These are phyloP conservation scores for Alternaria metachromatica DNA, from an alignment of 2,329 filamentous ascomycete genomes.

Conservation along the genomic window DNA sequence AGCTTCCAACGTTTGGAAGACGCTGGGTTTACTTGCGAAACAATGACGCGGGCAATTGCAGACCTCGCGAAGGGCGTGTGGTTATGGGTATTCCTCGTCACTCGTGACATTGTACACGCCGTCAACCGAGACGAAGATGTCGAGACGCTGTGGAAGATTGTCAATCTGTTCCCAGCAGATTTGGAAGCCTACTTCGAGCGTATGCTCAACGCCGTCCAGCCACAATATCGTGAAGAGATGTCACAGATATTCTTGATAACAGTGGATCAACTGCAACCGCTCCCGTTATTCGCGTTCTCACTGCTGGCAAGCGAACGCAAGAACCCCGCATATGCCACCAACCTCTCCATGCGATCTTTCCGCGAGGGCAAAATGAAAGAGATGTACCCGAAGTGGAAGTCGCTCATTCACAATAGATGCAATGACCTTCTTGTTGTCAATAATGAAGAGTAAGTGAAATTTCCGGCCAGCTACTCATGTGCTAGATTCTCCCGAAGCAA, in stretches of 20 bases:
- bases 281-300: constrained; percentile 14
- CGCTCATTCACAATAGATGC: constrained; percentile 21
- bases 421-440: constrained; percentile 25
- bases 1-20: neutral
- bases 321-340: constrained; percentile 1
- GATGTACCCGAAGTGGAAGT: constrained; percentile 2
- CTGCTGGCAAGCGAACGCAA: constrained; percentile 11
- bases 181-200: constrained; percentile 21
- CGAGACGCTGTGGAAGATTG: constrained; percentile 5
- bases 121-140: constrained; percentile 11
- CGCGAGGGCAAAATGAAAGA: neutral
- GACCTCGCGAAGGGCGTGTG: constrained; percentile 21
- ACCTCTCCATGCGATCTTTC: neutral
- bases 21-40: neutral
- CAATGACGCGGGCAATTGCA: constrained; percentile 4
- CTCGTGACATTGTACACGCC: neutral
- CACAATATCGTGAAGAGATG: constrained; percentile 14
- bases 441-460: neutral
- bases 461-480: neutral
- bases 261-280: neutral
- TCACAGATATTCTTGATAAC: constrained; percentile 20
- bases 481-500: neutral
- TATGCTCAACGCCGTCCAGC: constrained; percentile 14
- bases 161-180: constrained; percentile 17
- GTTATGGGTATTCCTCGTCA: constrained; percentile 28